phyloP scores from a whole-genome alignment of 805 yeast species.

The Lachancea kluyveri region DNA sequence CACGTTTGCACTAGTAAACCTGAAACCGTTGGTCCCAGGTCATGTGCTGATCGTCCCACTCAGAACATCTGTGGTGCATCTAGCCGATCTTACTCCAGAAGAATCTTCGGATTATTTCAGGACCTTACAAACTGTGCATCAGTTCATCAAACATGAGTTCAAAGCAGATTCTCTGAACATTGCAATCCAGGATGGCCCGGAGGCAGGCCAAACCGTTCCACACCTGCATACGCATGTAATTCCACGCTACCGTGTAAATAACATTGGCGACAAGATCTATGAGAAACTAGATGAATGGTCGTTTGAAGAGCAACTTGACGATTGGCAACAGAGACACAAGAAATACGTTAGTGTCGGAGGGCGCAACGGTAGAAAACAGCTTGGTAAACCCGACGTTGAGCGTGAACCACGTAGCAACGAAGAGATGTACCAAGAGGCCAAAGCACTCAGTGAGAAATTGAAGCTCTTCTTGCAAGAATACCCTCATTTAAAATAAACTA shows the following conservation, averaged over 20 bases:
- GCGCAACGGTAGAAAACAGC: slow-evolving; percentile 20
- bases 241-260: slow-evolving; percentile 61
- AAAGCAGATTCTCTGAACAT: slow-evolving; percentile 81
- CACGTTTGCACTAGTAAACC: slow-evolving; percentile 81
- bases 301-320: slow-evolving; percentile 28
- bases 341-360: slow-evolving; percentile 20
- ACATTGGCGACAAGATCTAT: slow-evolving; percentile 71
- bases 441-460: slow-evolving; percentile 40
- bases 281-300: slow-evolving; percentile 58
- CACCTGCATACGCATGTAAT: slow-evolving; percentile 92
- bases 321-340: slow-evolving; percentile 29
- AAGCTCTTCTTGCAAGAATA: slow-evolving; percentile 10
- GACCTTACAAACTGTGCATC: slow-evolving; percentile 65
- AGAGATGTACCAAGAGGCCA: slow-evolving; percentile 70
- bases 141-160: slow-evolving; percentile 58
- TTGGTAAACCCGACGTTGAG: slow-evolving; percentile 41
- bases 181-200: slow-evolving; percentile 94
- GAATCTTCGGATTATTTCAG: slow-evolving; percentile 75
- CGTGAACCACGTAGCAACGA: slow-evolving; percentile 53
- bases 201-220: slow-evolving; percentile 94
- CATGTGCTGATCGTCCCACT: slow-evolving; percentile 86
- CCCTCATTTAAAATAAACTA: slow-evolving; percentile 1
- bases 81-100: slow-evolving; percentile 63
- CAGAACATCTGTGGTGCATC: slow-evolving; percentile 51
- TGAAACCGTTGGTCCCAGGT: slow-evolving; percentile 91